Evolutionary conservation across 148 eudicot species (phyloP).

Genomic region (Fagopyrum tataricum): DNA sequence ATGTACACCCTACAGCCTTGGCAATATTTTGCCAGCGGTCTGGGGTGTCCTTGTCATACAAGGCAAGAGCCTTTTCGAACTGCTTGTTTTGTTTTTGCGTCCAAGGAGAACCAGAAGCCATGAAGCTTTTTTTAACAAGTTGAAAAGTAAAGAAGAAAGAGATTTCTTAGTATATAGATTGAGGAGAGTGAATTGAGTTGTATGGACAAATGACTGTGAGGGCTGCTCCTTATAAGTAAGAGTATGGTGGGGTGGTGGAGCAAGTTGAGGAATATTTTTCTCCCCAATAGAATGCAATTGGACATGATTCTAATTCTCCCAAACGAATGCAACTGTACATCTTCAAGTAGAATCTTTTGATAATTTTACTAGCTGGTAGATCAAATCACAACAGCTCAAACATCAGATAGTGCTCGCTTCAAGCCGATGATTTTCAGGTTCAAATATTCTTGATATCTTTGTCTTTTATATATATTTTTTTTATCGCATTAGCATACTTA

Average conservation of each 20-base stretch:
- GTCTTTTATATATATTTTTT: not conserved
- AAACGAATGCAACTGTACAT: too few relatives aligned
- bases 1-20: slow-evolving; percentile 15
- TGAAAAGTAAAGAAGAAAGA: not conserved
- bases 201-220: not conserved
- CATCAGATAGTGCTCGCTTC: too few relatives aligned
- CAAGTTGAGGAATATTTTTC: slow-evolving; percentile 6
- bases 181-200: not conserved
- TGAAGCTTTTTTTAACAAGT: not conserved
- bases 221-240: not conserved
- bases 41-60: slow-evolving; percentile 16
- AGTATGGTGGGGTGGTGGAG: not conserved
- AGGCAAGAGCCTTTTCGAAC: slow-evolving; percentile 17
- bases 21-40: slow-evolving; percentile 18
- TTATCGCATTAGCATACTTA: not conserved
- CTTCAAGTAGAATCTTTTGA: not conserved
- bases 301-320: not conserved
- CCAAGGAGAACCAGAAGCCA: slow-evolving; percentile 13
- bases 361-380: slow-evolving; percentile 10
- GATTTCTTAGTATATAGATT: not conserved
- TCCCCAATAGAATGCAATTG: not conserved
- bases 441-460: not conserved
- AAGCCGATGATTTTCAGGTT: too few relatives aligned
- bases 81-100: slow-evolving; percentile 15
- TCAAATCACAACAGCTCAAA: not conserved